phyloP scores from a whole-genome alignment of 139 green algal genomes.

The Chlamydomonas applanata region DNA sequence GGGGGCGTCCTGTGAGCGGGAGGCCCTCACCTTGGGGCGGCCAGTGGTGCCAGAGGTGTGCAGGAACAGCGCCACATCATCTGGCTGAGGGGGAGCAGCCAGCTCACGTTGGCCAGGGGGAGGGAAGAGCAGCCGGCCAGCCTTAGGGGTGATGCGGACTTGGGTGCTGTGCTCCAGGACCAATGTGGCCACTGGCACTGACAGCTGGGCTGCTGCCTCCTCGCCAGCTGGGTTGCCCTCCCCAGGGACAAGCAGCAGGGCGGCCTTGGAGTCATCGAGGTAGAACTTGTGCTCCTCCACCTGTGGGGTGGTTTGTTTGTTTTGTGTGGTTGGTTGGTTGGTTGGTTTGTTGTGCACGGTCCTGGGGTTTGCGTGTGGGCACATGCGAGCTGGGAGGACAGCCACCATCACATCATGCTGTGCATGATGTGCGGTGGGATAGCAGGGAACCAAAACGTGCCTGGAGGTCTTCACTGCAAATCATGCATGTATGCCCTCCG shows the following conservation, averaged over 20 bases:
- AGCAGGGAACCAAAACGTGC: too few species aligned
- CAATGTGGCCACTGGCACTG: conserved; percentile 24
- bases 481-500: too few species aligned
- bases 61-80: conserved; percentile 77
- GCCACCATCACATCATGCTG: too few species aligned
- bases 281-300: conserved; percentile 73
- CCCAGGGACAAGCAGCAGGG: conserved; percentile 60
- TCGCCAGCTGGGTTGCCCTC: conserved; percentile 46
- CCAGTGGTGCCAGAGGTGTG: conserved; percentile 87
- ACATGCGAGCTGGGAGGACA: neutral
- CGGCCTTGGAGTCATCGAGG: conserved; percentile 62
- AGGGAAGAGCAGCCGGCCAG: neutral
- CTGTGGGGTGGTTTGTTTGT: conserved; percentile 24
- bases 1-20: too few species aligned
- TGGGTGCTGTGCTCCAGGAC: too few species aligned
- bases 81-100: conserved; percentile 27
- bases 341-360: neutral
- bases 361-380: neutral
- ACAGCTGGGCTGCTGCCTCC: conserved; percentile 32
- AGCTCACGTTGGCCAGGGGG: neutral
- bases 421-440: too few species aligned
- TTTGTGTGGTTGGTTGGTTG: too few species aligned
- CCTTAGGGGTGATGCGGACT: conserved; percentile 6
- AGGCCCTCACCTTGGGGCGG: conserved; percentile 78
- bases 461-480: too few species aligned